Evolutionary conservation across 768 basidiomycete genomes (phyloP), one percentile per base, ranked within the genome.

Genomic region (Tylopilus cervinicoccineus): DNA sequence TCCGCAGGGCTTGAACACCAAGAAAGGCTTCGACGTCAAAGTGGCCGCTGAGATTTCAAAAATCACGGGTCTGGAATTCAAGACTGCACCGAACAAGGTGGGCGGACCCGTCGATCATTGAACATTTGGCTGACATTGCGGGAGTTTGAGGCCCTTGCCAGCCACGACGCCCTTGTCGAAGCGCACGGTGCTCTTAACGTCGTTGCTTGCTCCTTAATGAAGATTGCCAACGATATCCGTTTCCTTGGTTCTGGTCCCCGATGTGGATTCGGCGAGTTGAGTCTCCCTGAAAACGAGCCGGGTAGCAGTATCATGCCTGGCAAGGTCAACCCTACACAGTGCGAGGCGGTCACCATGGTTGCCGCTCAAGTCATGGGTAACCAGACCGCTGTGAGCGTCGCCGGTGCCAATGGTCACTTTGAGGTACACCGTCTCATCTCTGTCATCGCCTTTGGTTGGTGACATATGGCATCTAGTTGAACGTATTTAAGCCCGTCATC

Each of bases 261-360:
- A 37, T 99, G 96, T 62, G 96, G 96, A 47, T 79, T 99, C 38
- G 96, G 96, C 20, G 96, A 99, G 71, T 75, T 99, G 33, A 84
- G 79, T 59, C 72, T 98, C 43, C 96, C 96, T 11, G 96, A 98
- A 72, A 99, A 99, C 68, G 96, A 99, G 71, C 96, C 96, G 37
- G 96, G 96, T 39, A 94, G 92, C 62, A 95, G 92, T 50, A 98
- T 99, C 72, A 99, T 99, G 96, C 96, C 94, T 7, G 96, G 96
- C 52, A 98, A 99, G 74, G 96, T 99, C 50, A 99, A 99, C 72
- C 96, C 96, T 11, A 99, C 96, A 5, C 96, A 99, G 66, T 98
- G 96, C 59, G 96, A 99, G 71, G 96, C 96, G 8, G 70, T 98
- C 52, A 98, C 96, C 10, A 98, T 98, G 96, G 93, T 98, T 20